Percentiles rank a stretch among this genome's conserved stretches.
phyloP scores from a whole-genome alignment of 306 rosid genomes.

The Erythrophleum fordii region DNA sequence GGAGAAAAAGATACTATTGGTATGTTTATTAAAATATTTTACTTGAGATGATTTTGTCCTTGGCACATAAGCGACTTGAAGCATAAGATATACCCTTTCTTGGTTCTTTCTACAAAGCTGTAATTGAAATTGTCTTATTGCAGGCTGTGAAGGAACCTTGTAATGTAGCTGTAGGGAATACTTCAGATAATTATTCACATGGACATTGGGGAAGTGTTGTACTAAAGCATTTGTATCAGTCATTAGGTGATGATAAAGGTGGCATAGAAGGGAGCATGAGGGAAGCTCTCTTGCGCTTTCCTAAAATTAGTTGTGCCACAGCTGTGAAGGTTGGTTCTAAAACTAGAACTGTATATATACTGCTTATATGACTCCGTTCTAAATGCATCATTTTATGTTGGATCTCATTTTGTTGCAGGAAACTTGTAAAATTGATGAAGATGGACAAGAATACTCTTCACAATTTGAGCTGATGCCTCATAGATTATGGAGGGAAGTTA shows the following conservation, averaged over 20 bases:
- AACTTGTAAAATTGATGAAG: conserved; percentile 49
- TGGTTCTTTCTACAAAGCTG: conserved; percentile 36
- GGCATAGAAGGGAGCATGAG: conserved; percentile 59
- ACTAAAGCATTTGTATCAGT: conserved; percentile 60
- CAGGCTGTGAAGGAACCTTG: conserved; percentile 53
- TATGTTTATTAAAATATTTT: background rate
- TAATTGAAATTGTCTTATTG: conserved; percentile 42
- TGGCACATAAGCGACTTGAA: conserved; percentile 23
- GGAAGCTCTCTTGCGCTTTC: conserved; percentile 47
- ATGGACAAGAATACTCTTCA: conserved; percentile 44
- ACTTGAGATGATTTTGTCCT: conserved; percentile 16
- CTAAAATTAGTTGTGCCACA: conserved; percentile 43
- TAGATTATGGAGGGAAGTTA: conserved; percentile 52
- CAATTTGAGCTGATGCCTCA: conserved; percentile 41
- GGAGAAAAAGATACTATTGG: background rate
- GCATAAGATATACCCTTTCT: conserved; percentile 2
- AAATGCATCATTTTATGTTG: conserved; percentile 3
- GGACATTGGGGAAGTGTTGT: conserved; percentile 62
- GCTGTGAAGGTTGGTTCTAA: conserved; percentile 54
- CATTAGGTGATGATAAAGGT: conserved; percentile 59
- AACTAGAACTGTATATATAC: conserved; percentile 35
- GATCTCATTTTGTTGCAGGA: conserved; percentile 54
- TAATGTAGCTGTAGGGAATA: conserved; percentile 44
- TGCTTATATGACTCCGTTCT: conserved; percentile 30
- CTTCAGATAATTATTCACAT: conserved; percentile 49